Conservation (phyloP, 306 rosid species). For the Hylodesmum podocarpum region DNA sequence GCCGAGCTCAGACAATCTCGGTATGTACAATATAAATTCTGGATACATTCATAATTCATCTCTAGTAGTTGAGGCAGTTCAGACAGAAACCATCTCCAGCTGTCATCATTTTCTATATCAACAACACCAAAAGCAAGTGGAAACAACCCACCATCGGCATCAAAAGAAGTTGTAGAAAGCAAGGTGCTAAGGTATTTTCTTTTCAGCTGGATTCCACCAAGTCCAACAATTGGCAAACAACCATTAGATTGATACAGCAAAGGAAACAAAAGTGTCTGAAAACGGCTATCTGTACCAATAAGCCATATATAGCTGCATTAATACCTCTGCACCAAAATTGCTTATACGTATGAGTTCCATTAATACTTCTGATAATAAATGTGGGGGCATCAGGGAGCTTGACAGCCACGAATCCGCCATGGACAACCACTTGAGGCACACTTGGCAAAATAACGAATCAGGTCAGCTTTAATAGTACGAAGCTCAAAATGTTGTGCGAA, state of each 20-base stretch:
- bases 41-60: slow-evolving; percentile 47
- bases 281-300: slow-evolving; percentile 71
- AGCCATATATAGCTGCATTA: slow-evolving; percentile 87
- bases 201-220: slow-evolving; percentile 86
- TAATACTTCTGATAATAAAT: slow-evolving; percentile 79
- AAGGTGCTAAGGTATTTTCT: slow-evolving; percentile 89
- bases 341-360: slow-evolving; percentile 88
- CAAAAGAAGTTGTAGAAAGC: slow-evolving; percentile 83
- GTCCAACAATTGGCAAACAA: slow-evolving; percentile 79
- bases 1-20: no score
- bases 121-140: slow-evolving; percentile 85
- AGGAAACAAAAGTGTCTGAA: slow-evolving; percentile 79
- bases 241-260: slow-evolving; percentile 81
- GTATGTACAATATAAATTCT: no score
- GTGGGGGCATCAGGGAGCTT: slow-evolving; percentile 78
- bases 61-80: slow-evolving; percentile 77
- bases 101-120: slow-evolving; percentile 84
- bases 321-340: slow-evolving; percentile 99
- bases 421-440: slow-evolving; percentile 92
- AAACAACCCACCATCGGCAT: slow-evolving; percentile 90
- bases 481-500: slow-evolving; percentile 94
- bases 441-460: slow-evolving; percentile 89
- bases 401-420: slow-evolving; percentile 94
- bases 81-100: slow-evolving; percentile 88
- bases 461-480: slow-evolving; percentile 82